Percentiles rank a stretch among this genome's conserved stretches.
Evolutionary conservation across 202 grass and related monocot genomes (phyloP).

Genomic region (Alloteropsis angusta): DNA sequence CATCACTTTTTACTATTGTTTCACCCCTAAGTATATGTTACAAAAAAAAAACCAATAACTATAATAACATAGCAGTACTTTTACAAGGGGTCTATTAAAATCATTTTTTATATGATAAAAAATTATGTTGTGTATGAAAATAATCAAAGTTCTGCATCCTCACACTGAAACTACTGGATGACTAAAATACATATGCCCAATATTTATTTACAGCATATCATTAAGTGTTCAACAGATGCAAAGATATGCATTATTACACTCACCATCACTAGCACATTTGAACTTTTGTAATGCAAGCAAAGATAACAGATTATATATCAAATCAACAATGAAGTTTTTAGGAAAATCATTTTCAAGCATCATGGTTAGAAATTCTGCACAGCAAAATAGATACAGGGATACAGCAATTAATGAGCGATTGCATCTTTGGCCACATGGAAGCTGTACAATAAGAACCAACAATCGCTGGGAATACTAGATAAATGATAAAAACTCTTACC

Average conservation of each 20-base stretch:
- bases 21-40: neutral
- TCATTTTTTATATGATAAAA: neutral
- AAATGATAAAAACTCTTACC: conserved; percentile 42
- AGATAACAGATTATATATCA: neutral
- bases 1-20: neutral
- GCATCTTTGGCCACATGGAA: conserved; percentile 7
- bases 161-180: conserved; percentile 1
- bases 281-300: conserved; percentile 14
- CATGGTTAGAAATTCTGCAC: neutral
- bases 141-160: neutral
- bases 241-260: conserved; percentile 1
- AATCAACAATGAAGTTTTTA: neutral
- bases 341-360: conserved; percentile 5
- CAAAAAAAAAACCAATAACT: neutral
- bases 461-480: conserved; percentile 5
- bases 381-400: neutral
- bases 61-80: neutral
- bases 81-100: neutral
- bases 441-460: neutral
- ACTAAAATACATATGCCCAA: neutral
- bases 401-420: conserved; percentile 28
- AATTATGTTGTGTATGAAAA: neutral
- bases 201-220: neutral
- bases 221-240: conserved; percentile 6
- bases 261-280: neutral